Conservation (phyloP, 768 basidiomycete species). For the Amanita subjunquillea region DNA sequence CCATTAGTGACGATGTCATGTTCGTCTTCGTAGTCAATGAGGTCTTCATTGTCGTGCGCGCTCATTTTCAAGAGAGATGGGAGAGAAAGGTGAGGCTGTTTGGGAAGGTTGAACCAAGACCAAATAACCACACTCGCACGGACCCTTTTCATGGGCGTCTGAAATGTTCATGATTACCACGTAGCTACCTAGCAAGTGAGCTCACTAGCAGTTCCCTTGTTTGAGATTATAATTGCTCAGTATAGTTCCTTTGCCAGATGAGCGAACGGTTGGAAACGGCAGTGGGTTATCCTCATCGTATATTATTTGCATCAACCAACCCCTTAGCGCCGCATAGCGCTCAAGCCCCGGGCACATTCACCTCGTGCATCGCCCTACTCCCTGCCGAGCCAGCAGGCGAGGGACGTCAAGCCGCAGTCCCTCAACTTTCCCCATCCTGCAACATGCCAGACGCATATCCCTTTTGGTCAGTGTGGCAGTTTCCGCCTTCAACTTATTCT, state of each 20-base stretch:
- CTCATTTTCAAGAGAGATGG: conserved; percentile 41
- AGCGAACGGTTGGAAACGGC: background rate
- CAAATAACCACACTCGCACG: conserved; percentile 27
- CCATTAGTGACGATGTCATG: conserved; percentile 66
- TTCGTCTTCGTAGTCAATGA: conserved; percentile 93
- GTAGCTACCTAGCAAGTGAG: background rate
- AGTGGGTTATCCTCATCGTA: background rate
- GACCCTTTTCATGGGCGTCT: conserved; percentile 14
- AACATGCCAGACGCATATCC: conserved; percentile 24
- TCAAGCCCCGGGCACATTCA: too few relatives aligned
- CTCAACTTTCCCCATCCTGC: background rate
- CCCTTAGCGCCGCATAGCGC: background rate
- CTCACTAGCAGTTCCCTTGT: background rate
- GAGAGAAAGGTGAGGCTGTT: conserved; percentile 11
- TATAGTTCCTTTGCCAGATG: too few relatives aligned
- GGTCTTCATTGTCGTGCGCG: conserved; percentile 80
- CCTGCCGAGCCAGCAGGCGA: background rate
- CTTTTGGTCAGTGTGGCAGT: conserved; percentile 31
- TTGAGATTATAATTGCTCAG: background rate
- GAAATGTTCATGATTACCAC: background rate
- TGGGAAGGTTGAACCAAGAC: conserved; percentile 19
- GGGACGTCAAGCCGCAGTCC: background rate
- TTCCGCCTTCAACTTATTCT: conserved; percentile 4
- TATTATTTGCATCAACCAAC: background rate
- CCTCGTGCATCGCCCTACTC: background rate